Base-by-base conservation (phyloP, 2,329 filamentous ascomycete species). In the Xylariaceae sp. region DNA sequence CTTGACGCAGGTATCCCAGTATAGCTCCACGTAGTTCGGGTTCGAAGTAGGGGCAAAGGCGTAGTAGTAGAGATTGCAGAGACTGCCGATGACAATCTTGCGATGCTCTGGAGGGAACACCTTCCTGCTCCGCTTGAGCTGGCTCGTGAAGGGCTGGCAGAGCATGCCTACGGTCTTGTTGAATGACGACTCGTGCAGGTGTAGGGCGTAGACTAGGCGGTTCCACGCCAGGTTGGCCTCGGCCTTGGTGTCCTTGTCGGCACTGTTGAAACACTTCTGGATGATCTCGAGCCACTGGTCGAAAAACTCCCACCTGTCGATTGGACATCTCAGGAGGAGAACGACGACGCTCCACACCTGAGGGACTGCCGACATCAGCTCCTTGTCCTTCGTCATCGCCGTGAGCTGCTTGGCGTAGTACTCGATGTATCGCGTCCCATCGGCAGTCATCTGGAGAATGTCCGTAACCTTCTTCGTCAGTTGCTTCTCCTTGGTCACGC, bases 171-270 rank as follows among this genome's bases (percentile, higher is more conserved):
- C 44, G 60, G 86, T 80, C 42, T 78, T 82, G 27, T 80, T 71
- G 60, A 87, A 75, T 1, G 75, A 75, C 5, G 71, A 71, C 17
- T 82, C 77, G 56, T 86, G 83, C 0, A 85, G 78, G 47, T 85
- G 79, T 14, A 89, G 77, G 6, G 85, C 80, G 63, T 86, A 95
- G 17, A 94, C 80, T 40, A 96, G 82, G 46, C 88, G 85, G 59
- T 88, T 89, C 89, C 92, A 96, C 1, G 90, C 90, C 48, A 85
- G 73, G 61, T 92, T 90, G 18, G 91, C 89, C 61, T 95, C 85
- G 12, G 82, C 75, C 59, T 86, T 89, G 40, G 85, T 87, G 40
- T 77, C 71, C 3, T 77, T 71, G 55, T 96, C 89, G 45, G 80
- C 80, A 58, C 83, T 86, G 63, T 95, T 95, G 68, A 97, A 90